Base-by-base conservation (phyloP, 2,329 filamentous ascomycete genomes). In the Fusarium chuoi region DNA sequence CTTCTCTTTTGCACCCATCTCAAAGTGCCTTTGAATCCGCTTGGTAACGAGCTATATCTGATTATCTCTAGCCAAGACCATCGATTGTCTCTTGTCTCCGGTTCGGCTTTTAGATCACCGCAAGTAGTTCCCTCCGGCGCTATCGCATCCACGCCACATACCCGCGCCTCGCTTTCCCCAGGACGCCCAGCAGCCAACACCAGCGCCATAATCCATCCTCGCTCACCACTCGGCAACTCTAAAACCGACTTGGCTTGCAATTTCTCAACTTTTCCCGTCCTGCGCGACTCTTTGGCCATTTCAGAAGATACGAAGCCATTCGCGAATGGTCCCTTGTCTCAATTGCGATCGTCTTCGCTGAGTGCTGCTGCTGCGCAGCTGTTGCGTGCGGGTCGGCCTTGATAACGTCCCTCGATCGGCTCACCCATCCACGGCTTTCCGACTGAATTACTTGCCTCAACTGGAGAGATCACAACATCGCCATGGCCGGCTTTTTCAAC, bases 401-500 rank as follows among this genome's bases (percentile, higher is more conserved):
- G 46, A 68, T 72, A 58, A 68, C 61, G 68, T 77, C 64, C 60
- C 66, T 65, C 63, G 66, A 74, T 68, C 68, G 74, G 77, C 71
- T 78, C 67, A 75, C 44, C 59, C 68, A 75, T 60, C 68, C 49
- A 48, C 75, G 55, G 46, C 59, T 64, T 70, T 62, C 58, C 70
- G 55, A 45, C 65, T 49, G 33, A 68, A 46, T 52, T 59, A 57
- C 52, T 52, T 57, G 61, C 52, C 65, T 57, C 51, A 51, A 70
- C 58, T 65, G 48, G 71, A 70, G 58, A 75, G 72, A 59, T 72
- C 68, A 76, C 75, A 61, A 74, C 69, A 65, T 69, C 73, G 65
- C 65, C 74, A 91, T 91, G 88, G 84, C 88, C 71, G 85, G 87
- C 71, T 88, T 91, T 76, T 86, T 91, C 71, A 89, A 85, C 76